Conservation (phyloP, 2,329 filamentous ascomycete species). For the Cladosporium sp. region DNA sequence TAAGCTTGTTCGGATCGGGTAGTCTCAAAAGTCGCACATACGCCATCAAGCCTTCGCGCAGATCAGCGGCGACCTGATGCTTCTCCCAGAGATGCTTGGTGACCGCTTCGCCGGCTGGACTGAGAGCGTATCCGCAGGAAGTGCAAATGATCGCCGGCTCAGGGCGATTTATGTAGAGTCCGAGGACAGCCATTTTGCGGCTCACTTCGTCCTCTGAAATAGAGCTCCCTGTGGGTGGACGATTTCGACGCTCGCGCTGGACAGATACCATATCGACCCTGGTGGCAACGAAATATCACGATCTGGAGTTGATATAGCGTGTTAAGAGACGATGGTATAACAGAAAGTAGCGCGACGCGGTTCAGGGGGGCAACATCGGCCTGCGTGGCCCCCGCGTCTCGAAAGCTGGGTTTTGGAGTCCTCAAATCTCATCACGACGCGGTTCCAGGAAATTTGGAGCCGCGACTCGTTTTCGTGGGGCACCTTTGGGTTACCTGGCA, state of each 20-base stretch:
- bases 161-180: not conserved
- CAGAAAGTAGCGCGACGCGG: not conserved
- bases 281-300: not conserved
- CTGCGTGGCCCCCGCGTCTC: not conserved
- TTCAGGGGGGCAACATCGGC: not conserved
- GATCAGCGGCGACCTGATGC: not conserved
- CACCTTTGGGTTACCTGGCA: too few species aligned
- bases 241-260: not conserved
- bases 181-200: not conserved
- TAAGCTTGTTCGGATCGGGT: not conserved
- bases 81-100: not conserved
- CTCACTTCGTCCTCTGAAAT: not conserved
- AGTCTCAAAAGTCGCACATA: not conserved
- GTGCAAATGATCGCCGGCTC: not conserved
- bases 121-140: not conserved
- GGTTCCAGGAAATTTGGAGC: not conserved
- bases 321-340: not conserved
- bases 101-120: not conserved
- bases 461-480: not conserved
- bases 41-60: not conserved
- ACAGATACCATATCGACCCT: not conserved
- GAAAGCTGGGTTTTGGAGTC: not conserved
- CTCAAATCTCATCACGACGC: not conserved
- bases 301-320: not conserved
- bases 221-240: not conserved